These are phyloP conservation scores for Beauveria brongniartii DNA, from an alignment of 2,329 filamentous ascomycete species.

Conservation along the genomic window DNA sequence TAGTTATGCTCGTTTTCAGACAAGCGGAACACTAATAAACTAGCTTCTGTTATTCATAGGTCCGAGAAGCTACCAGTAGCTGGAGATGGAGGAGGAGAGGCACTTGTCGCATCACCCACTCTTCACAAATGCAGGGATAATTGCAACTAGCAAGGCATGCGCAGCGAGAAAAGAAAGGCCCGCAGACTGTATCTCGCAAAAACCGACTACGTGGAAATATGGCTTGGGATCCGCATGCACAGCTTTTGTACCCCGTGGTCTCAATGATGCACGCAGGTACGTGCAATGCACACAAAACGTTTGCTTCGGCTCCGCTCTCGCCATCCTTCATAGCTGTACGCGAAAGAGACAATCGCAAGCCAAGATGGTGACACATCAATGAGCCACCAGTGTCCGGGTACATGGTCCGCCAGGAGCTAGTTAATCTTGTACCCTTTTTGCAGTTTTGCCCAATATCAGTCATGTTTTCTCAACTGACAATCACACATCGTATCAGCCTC, in stretches of 20 bases:
- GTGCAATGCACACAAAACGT: neutral
- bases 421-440: neutral
- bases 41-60: neutral
- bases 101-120: neutral
- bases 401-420: neutral
- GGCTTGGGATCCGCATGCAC: constrained; percentile 9
- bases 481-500: neutral
- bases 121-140: neutral
- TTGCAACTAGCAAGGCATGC: neutral
- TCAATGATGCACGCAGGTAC: constrained; percentile 1
- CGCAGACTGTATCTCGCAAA: neutral
- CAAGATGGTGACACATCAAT: neutral
- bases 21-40: neutral
- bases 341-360: neutral
- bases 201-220: constrained; percentile 6
- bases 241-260: neutral
- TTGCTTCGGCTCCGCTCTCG: neutral
- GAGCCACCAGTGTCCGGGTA: constrained; percentile 1
- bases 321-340: neutral
- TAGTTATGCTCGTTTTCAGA: neutral
- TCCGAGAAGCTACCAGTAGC: neutral
- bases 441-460: neutral
- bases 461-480: neutral
- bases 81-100: neutral
- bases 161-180: neutral